Evolutionary conservation across 2,329 filamentous ascomycete genomes (phyloP).

Genomic region (Grosmannia serpens): DNA sequence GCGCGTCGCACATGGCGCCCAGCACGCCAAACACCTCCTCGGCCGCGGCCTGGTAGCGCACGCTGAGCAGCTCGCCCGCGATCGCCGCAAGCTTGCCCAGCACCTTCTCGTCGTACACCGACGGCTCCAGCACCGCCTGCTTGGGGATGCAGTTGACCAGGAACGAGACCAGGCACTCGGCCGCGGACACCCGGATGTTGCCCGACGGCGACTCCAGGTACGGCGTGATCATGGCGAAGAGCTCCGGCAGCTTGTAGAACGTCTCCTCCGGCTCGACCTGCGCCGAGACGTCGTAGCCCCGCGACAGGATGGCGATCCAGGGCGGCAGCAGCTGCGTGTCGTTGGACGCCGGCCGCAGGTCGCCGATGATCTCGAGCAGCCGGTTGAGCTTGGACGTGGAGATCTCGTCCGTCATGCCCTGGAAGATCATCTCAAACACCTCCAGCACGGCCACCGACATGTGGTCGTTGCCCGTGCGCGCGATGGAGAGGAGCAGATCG

Average conservation of each 20-base stretch:
- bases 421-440: constrained; percentile 95
- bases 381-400: constrained; percentile 82
- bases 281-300: constrained; percentile 87
- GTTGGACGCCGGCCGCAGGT: constrained; percentile 81
- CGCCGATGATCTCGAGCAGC: constrained; percentile 81
- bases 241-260: constrained; percentile 75
- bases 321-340: constrained; percentile 90
- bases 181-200: constrained; percentile 89
- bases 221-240: constrained; percentile 67
- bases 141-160: constrained; percentile 80
- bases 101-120: constrained; percentile 83
- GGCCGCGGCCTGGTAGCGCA: constrained; percentile 92
- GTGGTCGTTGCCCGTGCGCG: constrained; percentile 83
- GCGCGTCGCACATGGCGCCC: constrained; percentile 72
- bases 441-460: constrained; percentile 95
- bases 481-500: constrained; percentile 79
- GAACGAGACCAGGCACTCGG: constrained; percentile 90
- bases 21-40: constrained; percentile 87
- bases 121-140: constrained; percentile 74
- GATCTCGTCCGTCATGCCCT: constrained; percentile 78
- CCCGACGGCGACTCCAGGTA: constrained; percentile 82
- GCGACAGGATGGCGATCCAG: constrained; percentile 90
- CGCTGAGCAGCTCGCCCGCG: constrained; percentile 63
- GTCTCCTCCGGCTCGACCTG: constrained; percentile 84
- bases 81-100: constrained; percentile 69